Conservation (phyloP, 202 grass and related monocot genomes). For the Alloteropsis angusta region DNA sequence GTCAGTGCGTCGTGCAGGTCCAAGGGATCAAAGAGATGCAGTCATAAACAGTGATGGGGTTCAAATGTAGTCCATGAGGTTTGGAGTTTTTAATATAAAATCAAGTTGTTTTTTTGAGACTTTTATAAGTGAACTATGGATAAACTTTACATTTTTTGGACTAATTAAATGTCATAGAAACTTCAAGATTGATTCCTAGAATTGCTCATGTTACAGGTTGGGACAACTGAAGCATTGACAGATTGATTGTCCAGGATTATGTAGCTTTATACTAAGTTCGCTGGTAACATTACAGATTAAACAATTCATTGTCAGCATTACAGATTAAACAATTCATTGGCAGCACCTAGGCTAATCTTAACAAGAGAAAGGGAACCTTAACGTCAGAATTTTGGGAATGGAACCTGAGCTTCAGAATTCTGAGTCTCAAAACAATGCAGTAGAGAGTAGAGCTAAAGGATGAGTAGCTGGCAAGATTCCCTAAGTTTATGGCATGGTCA, state of each 20-base stretch:
- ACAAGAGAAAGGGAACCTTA: no score
- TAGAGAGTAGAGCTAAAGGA: no score
- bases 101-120: constrained; percentile 73
- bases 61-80: constrained; percentile 60
- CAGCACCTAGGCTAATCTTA: no score
- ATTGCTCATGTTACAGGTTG: constrained; percentile 45
- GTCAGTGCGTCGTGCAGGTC: constrained; percentile 65
- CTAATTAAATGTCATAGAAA: not conserved
- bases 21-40: constrained; percentile 55
- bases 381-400: no score
- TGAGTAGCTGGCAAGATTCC: no score
- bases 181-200: not conserved
- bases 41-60: constrained; percentile 49
- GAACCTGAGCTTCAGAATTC: no score
- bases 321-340: no score
- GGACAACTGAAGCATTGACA: constrained; percentile 60
- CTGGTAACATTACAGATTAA: no score
- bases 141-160: constrained; percentile 20
- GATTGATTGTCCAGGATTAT: not conserved
- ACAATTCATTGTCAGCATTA: no score
- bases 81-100: constrained; percentile 75
- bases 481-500: no score
- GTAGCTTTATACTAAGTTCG: no score
- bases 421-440: no score
- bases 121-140: constrained; percentile 72